These are phyloP conservation scores for Nakazawaea siamensis DNA, from an alignment of 805 yeast genomes.

Conservation along the genomic window DNA sequence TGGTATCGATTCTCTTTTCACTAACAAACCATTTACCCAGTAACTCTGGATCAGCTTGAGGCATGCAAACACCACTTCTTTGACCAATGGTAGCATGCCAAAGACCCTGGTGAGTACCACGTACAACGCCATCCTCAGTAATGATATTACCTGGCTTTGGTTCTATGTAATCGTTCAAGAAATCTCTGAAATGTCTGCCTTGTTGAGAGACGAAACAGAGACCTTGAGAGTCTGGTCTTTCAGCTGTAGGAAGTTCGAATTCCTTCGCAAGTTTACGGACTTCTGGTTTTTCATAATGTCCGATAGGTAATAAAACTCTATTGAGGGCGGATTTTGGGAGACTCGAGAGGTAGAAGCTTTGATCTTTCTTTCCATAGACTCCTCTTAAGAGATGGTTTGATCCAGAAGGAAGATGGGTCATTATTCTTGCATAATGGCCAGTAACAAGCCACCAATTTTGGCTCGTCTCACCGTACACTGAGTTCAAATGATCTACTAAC, in stretches of 20 bases:
- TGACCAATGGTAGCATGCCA: constrained; percentile 98
- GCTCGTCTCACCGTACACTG: constrained; percentile 22
- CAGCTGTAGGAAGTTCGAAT: constrained; percentile 48
- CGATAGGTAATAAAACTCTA: constrained; percentile 69
- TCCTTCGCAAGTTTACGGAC: constrained; percentile 61
- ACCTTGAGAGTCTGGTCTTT: constrained; percentile 92
- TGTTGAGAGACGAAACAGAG: constrained; percentile 76
- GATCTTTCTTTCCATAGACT: constrained; percentile 62
- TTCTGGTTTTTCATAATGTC: constrained; percentile 66
- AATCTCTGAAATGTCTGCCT: constrained; percentile 52
- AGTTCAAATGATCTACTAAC: constrained; percentile 46
- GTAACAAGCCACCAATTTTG: constrained; percentile 79
- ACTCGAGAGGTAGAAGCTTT: constrained; percentile 81
- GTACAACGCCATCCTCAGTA: constrained; percentile 63
- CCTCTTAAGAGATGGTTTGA: constrained; percentile 49
- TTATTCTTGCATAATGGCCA: constrained; percentile 68
- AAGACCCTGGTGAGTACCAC: constrained; percentile 80
- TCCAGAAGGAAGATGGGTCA: constrained; percentile 23
- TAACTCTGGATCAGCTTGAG: constrained; percentile 74
- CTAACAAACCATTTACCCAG: constrained; percentile 84
- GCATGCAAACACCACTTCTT: constrained; percentile 70
- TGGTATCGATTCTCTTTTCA: constrained; percentile 53
- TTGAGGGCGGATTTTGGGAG: constrained; percentile 37
- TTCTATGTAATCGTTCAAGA: constrained; percentile 65
- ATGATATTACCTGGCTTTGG: constrained; percentile 73